A percentile compares a stretch with the other conserved stretches of the same genome.
Conservation (phyloP, 2,329 filamentous ascomycete species). For the Myriosclerotinia curreyana region DNA sequence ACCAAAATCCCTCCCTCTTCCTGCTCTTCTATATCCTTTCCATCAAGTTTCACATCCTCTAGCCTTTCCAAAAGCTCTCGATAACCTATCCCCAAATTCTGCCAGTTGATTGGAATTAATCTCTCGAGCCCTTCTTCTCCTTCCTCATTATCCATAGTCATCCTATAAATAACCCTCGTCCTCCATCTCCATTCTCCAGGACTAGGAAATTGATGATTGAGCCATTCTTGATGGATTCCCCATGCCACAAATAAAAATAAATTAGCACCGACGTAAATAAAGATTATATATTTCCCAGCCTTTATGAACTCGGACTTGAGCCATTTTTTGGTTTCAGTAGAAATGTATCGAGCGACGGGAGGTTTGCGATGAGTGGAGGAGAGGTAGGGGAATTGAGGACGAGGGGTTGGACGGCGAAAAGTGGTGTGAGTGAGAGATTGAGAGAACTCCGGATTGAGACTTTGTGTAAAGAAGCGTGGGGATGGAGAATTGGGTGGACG, state of each 20-base stretch:
- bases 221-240: constrained; percentile 67
- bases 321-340: constrained; percentile 72
- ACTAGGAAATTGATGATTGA: constrained; percentile 75
- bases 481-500: constrained; percentile 38
- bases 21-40: constrained; percentile 56
- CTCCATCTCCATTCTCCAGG: constrained; percentile 77
- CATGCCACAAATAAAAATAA: constrained; percentile 60
- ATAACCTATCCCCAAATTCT: constrained; percentile 59
- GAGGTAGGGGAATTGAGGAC: constrained; percentile 65
- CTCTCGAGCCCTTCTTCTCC: constrained; percentile 23
- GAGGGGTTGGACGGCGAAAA: constrained; percentile 39
- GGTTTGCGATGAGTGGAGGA: constrained; percentile 43
- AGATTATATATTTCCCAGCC: constrained; percentile 64
- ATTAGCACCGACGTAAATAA: constrained; percentile 61
- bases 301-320: constrained; percentile 68
- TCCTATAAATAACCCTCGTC: constrained; percentile 65
- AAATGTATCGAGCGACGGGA: constrained; percentile 62
- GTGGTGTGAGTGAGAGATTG: constrained; percentile 22
- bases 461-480: constrained; percentile 56
- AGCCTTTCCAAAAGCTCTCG: constrained; percentile 60
- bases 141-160: constrained; percentile 42
- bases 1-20: constrained; percentile 52
- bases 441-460: constrained; percentile 41
- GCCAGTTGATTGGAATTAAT: constrained; percentile 55
- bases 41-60: constrained; percentile 67